Evolutionary conservation across 805 yeast genomes (phyloP), one percentile per base, ranked within the genome.

Genomic region (Lachancea sp.): DNA sequence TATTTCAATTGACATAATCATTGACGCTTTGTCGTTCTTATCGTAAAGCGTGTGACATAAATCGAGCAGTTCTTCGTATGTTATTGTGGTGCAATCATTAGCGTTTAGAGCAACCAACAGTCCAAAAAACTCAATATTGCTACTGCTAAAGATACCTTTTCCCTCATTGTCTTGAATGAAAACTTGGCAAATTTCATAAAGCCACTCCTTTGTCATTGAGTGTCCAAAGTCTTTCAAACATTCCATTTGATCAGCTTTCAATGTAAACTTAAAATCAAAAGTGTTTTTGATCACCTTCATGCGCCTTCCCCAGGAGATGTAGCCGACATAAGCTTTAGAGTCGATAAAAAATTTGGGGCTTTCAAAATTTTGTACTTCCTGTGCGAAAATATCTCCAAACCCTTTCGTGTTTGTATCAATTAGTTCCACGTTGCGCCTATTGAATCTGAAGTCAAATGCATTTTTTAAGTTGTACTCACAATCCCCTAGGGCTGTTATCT

Each of bases 1-100:
- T 1, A 86, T 60, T 60, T 90, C 97, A 45, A 87, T 78, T 1
- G 75, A 70, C 10, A 83, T 80, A 25, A 93, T 79, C 58, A 90
- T 95, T 2, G 84, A 69, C 13, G 87, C 77, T 54, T 82, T 84
- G 47, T 88, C 95, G 46, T 79, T 81, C 25, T 73, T 70, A 12
- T 76, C 75, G 56, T 82, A 86, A 7, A 73, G 58, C 4, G 67
- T 70, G 5, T 66, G 65, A 16, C 84, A 65, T 1, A 81, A 52
- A 0, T 67, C 72, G 19, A 83, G 57, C 8, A 85, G 54, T 6
- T 85, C 86, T 1, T 67, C 68, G 43, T 78, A 70, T 0, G 67
- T 52, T 15, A 85, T 52, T 2, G 65, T 52, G 8, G 56, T 49
- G 17, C 48, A 66, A 13, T 66, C 77, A 41, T 71, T 68, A 4